phyloP scores from a whole-genome alignment of 495 filamentous ascomycete genomes.

The Penicillium subrubescens region DNA sequence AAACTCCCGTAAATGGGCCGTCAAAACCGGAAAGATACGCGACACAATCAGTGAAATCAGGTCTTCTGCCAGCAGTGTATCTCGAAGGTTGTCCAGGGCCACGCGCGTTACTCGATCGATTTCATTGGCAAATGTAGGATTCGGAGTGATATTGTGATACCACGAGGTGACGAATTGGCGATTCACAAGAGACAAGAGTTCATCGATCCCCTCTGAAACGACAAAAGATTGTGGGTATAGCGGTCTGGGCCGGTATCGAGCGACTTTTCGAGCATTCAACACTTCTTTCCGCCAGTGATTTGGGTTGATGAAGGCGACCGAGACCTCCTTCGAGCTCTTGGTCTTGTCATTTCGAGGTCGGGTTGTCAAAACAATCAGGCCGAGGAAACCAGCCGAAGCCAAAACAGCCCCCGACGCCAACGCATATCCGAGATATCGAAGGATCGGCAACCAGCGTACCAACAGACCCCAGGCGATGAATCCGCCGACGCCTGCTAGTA shows the following conservation, averaged over 20 bases:
- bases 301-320: conserved; percentile 62
- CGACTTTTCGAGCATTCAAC: conserved; percentile 54
- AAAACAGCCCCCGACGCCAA: conserved; percentile 67
- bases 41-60: conserved; percentile 78
- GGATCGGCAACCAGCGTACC: conserved; percentile 73
- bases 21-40: conserved; percentile 83
- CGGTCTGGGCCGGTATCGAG: conserved; percentile 54
- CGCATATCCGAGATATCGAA: conserved; percentile 81
- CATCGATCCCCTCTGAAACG: conserved; percentile 80
- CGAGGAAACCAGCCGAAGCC: conserved; percentile 52
- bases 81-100: conserved; percentile 69
- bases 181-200: conserved; percentile 72
- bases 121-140: conserved; percentile 77
- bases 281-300: conserved; percentile 70
- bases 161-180: conserved; percentile 87
- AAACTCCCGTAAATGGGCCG: conserved; percentile 88
- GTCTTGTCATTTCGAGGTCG: conserved; percentile 43
- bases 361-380: conserved; percentile 63
- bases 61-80: conserved; percentile 71
- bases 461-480: conserved; percentile 88
- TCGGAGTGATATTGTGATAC: conserved; percentile 84
- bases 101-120: conserved; percentile 77
- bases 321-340: conserved; percentile 30
- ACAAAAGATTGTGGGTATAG: conserved; percentile 78
- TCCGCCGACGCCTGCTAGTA: conserved; percentile 64